These are phyloP conservation scores for Iris macrosiphon DNA, from an alignment of 106 monocot species.

Conservation along the genomic window DNA sequence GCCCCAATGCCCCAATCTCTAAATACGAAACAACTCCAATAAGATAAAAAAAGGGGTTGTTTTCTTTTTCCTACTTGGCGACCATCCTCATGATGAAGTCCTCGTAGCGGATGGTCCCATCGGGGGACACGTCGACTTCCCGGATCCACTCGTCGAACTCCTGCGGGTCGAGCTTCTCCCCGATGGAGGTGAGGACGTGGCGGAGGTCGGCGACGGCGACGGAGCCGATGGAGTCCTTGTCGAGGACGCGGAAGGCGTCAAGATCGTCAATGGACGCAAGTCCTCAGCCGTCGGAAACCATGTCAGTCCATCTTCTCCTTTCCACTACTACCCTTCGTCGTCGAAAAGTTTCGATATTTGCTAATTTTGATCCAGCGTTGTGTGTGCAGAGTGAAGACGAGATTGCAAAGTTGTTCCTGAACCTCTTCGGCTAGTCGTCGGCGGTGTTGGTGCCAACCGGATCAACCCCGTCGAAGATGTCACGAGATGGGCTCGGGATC, in stretches of 20 bases:
- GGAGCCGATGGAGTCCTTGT: slow-evolving; percentile 71
- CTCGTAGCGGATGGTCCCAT: slow-evolving; percentile 82
- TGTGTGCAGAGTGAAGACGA: slow-evolving; percentile 57
- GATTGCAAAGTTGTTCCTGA: slow-evolving; percentile 89
- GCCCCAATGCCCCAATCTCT: no score
- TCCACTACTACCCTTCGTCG: not conserved
- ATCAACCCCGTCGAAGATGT: slow-evolving; percentile 26
- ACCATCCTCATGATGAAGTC: slow-evolving; percentile 89
- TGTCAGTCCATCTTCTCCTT: slow-evolving; percentile 16
- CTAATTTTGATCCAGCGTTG: no score
- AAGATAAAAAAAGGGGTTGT: no score
- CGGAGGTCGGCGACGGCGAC: slow-evolving; percentile 77
- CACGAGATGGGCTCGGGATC: slow-evolving; percentile 36
- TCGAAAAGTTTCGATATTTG: no score
- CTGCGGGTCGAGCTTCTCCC: slow-evolving; percentile 80
- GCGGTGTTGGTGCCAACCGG: slow-evolving; percentile 57
- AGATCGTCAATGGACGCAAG: slow-evolving; percentile 49
- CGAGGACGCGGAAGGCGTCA: slow-evolving; percentile 89
- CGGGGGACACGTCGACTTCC: slow-evolving; percentile 71
- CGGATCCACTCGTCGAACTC: slow-evolving; percentile 99
- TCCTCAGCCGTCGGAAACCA: slow-evolving; percentile 75
- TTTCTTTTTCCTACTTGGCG: slow-evolving; percentile 54
- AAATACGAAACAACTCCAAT: no score
- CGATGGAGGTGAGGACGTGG: slow-evolving; percentile 80
- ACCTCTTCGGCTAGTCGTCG: slow-evolving; percentile 82